Percentiles rank a stretch among this genome's conserved stretches.
Evolutionary conservation across 176 grass and related monocot genomes (phyloP).

Genomic region (Otatea glauca): DNA sequence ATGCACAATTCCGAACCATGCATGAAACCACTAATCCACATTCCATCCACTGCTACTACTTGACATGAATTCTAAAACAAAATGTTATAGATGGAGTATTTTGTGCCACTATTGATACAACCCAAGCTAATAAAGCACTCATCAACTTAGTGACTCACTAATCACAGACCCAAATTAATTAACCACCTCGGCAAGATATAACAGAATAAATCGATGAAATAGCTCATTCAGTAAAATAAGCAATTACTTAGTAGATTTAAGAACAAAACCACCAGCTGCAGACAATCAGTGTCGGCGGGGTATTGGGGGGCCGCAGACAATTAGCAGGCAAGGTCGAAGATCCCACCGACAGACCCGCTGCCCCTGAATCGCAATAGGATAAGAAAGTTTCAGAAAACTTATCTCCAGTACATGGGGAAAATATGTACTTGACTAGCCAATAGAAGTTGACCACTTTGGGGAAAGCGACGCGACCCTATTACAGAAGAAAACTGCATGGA

Average conservation of each 20-base stretch:
- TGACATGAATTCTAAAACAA: not conserved
- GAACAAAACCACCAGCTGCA: conserved; percentile 25
- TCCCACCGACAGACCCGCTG: not conserved
- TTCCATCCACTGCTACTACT: not conserved
- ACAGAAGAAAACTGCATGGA: not conserved
- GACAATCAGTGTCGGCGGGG: not conserved
- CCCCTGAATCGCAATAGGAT: conserved; percentile 37
- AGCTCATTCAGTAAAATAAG: no score
- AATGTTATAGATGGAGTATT: not conserved
- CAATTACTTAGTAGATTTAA: not conserved
- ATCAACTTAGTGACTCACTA: not conserved
- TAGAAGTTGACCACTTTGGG: conserved; percentile 5
- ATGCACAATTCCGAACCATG: not conserved
- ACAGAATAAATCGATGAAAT: not conserved
- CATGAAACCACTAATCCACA: not conserved
- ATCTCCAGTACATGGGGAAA: conserved; percentile 14
- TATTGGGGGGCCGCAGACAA: not conserved
- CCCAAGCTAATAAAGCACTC: not conserved
- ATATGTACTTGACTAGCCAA: conserved; percentile 16
- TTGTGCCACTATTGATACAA: not conserved
- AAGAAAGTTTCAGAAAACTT: not conserved
- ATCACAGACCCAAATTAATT: not conserved
- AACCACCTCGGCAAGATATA: not conserved
- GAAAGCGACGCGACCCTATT: conserved; percentile 4
- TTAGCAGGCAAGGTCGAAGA: not conserved